Percentiles rank a stretch among this genome's conserved stretches.
These are phyloP conservation scores for Cutaneotrichosporon cavernicola DNA, from an alignment of 1,284 basidiomycete genomes.

Conservation along the genomic window DNA sequence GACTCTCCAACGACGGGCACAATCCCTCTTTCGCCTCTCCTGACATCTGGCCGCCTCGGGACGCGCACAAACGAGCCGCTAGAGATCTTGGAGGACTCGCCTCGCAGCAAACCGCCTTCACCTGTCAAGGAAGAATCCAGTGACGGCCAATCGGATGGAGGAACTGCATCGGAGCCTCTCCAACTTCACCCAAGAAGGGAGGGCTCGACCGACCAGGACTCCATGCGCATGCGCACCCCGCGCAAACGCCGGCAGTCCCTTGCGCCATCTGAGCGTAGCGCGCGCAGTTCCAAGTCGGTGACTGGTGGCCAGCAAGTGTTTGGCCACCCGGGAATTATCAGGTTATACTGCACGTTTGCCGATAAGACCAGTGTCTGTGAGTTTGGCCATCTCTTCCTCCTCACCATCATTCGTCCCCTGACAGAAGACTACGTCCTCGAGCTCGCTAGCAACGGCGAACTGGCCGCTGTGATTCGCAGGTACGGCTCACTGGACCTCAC, in stretches of 20 bases:
- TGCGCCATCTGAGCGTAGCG: slow-evolving; percentile 41
- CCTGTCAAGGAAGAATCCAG: slow-evolving; percentile 41
- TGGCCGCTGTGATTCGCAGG: slow-evolving; percentile 71
- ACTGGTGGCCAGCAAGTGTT: slow-evolving; percentile 8
- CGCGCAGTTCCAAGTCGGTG: slow-evolving; percentile 31
- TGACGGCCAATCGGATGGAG: slow-evolving; percentile 13
- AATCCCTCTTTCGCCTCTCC: slow-evolving; percentile 17
- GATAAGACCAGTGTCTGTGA: slow-evolving; percentile 79
- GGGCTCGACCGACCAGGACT: slow-evolving; percentile 7
- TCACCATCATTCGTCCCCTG: slow-evolving; percentile 12
- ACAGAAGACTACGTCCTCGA: slow-evolving; percentile 82
- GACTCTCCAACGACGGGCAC: slow-evolving; percentile 8
- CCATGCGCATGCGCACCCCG: slow-evolving; percentile 22
- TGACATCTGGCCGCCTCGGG: slow-evolving; percentile 1
- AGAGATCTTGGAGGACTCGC: slow-evolving; percentile 22
- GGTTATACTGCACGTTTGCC: slow-evolving; percentile 77
- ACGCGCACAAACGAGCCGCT: slow-evolving; percentile 10
- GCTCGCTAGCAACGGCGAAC: slow-evolving; percentile 82
- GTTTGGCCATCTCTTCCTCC: slow-evolving; percentile 44
- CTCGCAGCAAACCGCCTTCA: slow-evolving; percentile 32
- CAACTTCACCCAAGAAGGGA: slow-evolving; percentile 3
- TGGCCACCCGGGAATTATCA: slow-evolving; percentile 78
- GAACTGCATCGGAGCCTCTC: slow-evolving; percentile 1
- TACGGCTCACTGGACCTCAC: slow-evolving; percentile 75
- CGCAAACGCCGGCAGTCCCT: slow-evolving; percentile 37